Conservation (phyloP, 495 filamentous ascomycete species). For the Aspergillus saccharolyticus region DNA sequence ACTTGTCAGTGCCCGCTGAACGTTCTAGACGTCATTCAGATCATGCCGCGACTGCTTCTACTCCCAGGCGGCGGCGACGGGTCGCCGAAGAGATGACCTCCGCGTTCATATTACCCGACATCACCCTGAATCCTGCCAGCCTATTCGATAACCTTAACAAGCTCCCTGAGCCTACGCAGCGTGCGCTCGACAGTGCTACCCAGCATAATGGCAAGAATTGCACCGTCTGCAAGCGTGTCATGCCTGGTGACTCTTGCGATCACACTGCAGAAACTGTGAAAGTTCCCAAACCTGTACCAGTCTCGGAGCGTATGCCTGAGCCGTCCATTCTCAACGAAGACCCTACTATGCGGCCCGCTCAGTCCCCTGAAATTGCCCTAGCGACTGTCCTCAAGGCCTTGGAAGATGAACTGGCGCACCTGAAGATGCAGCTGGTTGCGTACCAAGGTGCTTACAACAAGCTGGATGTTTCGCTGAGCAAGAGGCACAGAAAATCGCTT, state of each 20-base stretch:
- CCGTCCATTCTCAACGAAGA: constrained; percentile 55
- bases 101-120: constrained; percentile 71
- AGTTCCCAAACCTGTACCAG: constrained; percentile 64
- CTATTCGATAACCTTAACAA: constrained; percentile 28
- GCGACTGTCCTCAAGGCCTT: constrained; percentile 74
- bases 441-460: constrained; percentile 59
- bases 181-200: constrained; percentile 53
- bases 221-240: constrained; percentile 63
- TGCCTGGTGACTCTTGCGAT: constrained; percentile 34
- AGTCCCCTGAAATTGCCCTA: constrained; percentile 68
- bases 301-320: constrained; percentile 59
- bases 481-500: constrained; percentile 61
- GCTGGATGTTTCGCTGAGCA: constrained; percentile 63
- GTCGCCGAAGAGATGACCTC: constrained; percentile 66
- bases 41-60: constrained; percentile 27
- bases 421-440: constrained; percentile 60
- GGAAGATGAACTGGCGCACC: constrained; percentile 75
- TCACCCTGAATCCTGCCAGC: constrained; percentile 48
- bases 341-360: constrained; percentile 70
- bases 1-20: constrained; percentile 29
- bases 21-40: constrained; percentile 46
- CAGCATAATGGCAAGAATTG: constrained; percentile 68
- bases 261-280: constrained; percentile 47
- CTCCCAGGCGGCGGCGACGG: constrained; percentile 29
- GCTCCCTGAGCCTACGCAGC: constrained; percentile 48